Evolutionary conservation across 768 basidiomycete species (phyloP).

Genomic region (Tricholoma matsutake): DNA sequence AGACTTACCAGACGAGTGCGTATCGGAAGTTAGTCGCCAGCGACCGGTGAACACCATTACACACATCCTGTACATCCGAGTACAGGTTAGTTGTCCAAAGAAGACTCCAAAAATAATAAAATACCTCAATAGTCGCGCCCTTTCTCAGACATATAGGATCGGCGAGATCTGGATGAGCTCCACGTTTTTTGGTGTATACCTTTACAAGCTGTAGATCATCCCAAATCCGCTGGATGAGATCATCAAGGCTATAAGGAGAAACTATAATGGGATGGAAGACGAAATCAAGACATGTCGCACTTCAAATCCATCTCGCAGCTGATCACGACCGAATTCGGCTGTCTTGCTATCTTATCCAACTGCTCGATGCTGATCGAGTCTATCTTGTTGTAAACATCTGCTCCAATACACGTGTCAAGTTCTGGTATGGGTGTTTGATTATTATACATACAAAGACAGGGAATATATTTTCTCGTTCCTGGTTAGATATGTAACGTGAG

Average conservation of each 20-base stretch:
- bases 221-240: conserved; percentile 77
- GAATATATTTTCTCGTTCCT: conserved; percentile 94
- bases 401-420: background rate
- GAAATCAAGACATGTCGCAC: conserved; percentile 35
- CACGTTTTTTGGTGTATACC: conserved; percentile 96
- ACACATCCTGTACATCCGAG: conserved; percentile 60
- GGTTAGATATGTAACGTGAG: conserved; percentile 3
- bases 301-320: conserved; percentile 95
- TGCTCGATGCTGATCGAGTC: conserved; percentile 84
- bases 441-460: conserved; percentile 72
- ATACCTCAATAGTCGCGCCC: conserved; percentile 90
- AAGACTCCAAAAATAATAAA: conserved; percentile 3
- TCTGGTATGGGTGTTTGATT: background rate
- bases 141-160: conserved; percentile 91
- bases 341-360: conserved; percentile 77
- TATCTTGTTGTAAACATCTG: conserved; percentile 96
- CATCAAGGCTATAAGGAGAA: conserved; percentile 49
- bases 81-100: background rate
- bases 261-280: conserved; percentile 2
- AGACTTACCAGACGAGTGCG: conserved; percentile 82
- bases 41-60: conserved; percentile 89
- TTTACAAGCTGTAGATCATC: conserved; percentile 79
- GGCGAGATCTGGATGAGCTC: conserved; percentile 85
- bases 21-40: conserved; percentile 91
- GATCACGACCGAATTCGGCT: conserved; percentile 88